Evolutionary conservation across 1,139 yeast species (phyloP).

Genomic region (Blastobotrys petasosporus): DNA sequence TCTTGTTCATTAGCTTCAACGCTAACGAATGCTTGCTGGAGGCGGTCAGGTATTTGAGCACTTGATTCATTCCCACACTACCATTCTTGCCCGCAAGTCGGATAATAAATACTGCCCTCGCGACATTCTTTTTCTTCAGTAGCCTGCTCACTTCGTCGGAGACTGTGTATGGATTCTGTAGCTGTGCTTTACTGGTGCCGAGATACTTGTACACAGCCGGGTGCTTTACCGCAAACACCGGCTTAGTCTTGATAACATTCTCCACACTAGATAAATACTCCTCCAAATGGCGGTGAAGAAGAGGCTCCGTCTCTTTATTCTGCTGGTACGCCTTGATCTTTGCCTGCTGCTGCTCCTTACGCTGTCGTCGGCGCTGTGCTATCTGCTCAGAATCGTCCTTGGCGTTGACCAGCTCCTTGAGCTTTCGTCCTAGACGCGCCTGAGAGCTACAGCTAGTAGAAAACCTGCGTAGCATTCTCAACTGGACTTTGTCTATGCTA

Average conservation of each 20-base stretch:
- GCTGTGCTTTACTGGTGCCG: conserved; percentile 18
- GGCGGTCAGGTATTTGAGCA: conserved; percentile 16
- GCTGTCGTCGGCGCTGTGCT: neutral
- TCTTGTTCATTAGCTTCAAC: conserved; percentile 10
- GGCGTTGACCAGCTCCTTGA: conserved; percentile 3
- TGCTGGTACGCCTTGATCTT: conserved; percentile 4
- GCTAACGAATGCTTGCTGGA: conserved; percentile 8
- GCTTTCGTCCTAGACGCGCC: neutral
- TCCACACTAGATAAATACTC: conserved; percentile 16
- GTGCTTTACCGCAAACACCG: conserved; percentile 18
- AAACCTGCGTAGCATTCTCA: conserved; percentile 2
- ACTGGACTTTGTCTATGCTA: neutral
- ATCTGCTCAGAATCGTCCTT: neutral
- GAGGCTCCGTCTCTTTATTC: conserved; percentile 4
- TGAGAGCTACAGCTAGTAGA: neutral
- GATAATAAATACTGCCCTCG: conserved; percentile 18
- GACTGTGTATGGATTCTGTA: conserved; percentile 19
- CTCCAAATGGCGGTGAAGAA: conserved; percentile 13
- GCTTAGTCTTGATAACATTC: conserved; percentile 16
- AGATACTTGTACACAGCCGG: conserved; percentile 19
- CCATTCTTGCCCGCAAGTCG: conserved; percentile 21
- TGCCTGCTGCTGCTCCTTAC: conserved; percentile 4
- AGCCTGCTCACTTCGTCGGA: conserved; percentile 18
- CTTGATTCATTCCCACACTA: conserved; percentile 22
- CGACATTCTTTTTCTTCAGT: conserved; percentile 17